A percentile compares a stretch with the other conserved stretches of the same genome.
These are phyloP conservation scores for Lentinula lateritia DNA, from an alignment of 768 basidiomycete genomes.

Conservation along the genomic window DNA sequence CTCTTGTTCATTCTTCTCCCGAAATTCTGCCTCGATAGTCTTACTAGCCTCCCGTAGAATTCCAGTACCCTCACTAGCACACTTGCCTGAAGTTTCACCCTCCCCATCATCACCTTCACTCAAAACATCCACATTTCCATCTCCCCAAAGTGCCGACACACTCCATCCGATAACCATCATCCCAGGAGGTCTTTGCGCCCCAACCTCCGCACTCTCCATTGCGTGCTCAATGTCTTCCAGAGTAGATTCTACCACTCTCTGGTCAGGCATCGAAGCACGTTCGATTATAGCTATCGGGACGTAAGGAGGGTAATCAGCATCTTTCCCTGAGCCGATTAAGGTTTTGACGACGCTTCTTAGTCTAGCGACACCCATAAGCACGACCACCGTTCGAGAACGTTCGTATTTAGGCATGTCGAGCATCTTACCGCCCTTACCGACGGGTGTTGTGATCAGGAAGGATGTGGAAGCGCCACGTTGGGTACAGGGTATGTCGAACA, in stretches of 20 bases:
- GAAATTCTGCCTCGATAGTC: background rate
- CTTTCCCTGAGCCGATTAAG: slow-evolving; percentile 31
- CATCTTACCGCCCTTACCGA: slow-evolving; percentile 78
- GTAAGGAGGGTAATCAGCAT: slow-evolving; percentile 60
- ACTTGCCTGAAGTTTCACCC: slow-evolving; percentile 54
- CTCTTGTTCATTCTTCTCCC: background rate
- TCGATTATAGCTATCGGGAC: slow-evolving; percentile 92
- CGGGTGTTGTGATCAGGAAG: slow-evolving; percentile 89
- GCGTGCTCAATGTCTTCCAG: slow-evolving; percentile 65
- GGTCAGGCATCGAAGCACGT: slow-evolving; percentile 91
- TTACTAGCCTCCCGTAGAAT: background rate
- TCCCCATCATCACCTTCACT: slow-evolving; percentile 43
- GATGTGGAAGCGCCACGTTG: slow-evolving; percentile 92
- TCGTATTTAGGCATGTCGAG: slow-evolving; percentile 88
- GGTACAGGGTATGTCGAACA: slow-evolving; percentile 90
- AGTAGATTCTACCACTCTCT: slow-evolving; percentile 78
- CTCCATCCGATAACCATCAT: slow-evolving; percentile 97
- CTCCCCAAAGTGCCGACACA: slow-evolving; percentile 68
- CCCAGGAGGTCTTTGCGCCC: slow-evolving; percentile 90
- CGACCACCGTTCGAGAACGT: slow-evolving; percentile 69
- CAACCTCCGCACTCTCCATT: slow-evolving; percentile 52
- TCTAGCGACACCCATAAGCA: slow-evolving; percentile 95
- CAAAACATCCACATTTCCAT: slow-evolving; percentile 67
- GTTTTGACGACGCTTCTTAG: slow-evolving; percentile 66
- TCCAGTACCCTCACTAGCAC: slow-evolving; percentile 52